Percentiles rank a stretch among this genome's conserved stretches.
These are phyloP conservation scores for Teunomyces atbi DNA, from an alignment of 805 yeast species.

Conservation along the genomic window DNA sequence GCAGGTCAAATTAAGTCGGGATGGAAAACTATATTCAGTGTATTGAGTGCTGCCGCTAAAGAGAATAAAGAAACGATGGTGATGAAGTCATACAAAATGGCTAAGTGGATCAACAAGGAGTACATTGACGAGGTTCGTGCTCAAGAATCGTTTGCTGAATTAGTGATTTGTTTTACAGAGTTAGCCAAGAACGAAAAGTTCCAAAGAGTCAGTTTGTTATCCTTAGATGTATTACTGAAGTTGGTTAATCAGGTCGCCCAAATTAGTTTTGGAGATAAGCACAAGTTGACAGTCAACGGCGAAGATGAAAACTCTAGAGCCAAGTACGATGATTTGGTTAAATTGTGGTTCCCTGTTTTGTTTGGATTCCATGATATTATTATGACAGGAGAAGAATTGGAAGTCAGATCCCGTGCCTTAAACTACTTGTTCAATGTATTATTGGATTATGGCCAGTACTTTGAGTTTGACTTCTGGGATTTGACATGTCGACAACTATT, in stretches of 20 bases:
- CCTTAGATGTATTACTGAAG: slow-evolving; percentile 69
- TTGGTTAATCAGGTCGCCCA: slow-evolving; percentile 61
- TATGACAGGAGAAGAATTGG: slow-evolving; percentile 91
- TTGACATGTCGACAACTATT: slow-evolving; percentile 70
- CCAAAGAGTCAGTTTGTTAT: slow-evolving; percentile 77
- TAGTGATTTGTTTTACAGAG: slow-evolving; percentile 74
- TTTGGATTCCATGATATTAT: slow-evolving; percentile 83
- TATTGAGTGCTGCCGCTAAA: slow-evolving; percentile 70
- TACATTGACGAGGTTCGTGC: slow-evolving; percentile 60
- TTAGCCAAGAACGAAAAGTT: slow-evolving; percentile 80
- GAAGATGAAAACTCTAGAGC: slow-evolving; percentile 14
- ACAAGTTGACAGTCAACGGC: slow-evolving; percentile 11
- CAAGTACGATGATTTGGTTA: slow-evolving; percentile 41
- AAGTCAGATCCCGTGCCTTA: slow-evolving; percentile 87
- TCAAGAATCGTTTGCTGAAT: slow-evolving; percentile 66
- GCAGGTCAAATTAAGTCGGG: slow-evolving; percentile 81
- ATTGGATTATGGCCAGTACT: slow-evolving; percentile 74
- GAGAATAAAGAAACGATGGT: slow-evolving; percentile 60
- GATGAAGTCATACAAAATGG: slow-evolving; percentile 59
- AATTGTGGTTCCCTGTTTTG: slow-evolving; percentile 84
- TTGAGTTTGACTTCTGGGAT: slow-evolving; percentile 79
- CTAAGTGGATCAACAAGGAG: slow-evolving; percentile 58
- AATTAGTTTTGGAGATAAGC: slow-evolving; percentile 28
- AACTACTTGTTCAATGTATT: slow-evolving; percentile 78
- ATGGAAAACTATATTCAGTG: slow-evolving; percentile 86